Evolutionary conservation across 768 basidiomycete species (phyloP), one percentile per base, ranked within the genome.

Genomic region (Daedaleopsis nitida): DNA sequence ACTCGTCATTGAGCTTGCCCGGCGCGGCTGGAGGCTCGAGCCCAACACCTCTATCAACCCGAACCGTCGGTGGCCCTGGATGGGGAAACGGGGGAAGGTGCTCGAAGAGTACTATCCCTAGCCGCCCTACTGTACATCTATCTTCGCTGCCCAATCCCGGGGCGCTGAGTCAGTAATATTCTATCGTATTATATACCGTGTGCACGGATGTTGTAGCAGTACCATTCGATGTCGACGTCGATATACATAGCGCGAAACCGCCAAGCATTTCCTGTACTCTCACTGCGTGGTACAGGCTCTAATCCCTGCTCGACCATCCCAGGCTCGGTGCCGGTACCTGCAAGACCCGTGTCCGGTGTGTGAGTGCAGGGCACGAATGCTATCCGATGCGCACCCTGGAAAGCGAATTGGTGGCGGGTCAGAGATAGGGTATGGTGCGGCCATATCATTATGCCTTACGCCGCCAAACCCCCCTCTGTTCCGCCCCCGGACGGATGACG

Each of bases 21-120:
- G 83, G 57, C 82, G 84, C 56, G 87, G 87, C 32, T 77, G 89
- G 35, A 76, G 80, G 59, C 78, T 98, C 63, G 80, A 84, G 62
- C 85, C 93, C 21, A 97, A 96, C 69, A 86, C 85, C 9, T 64
- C 77, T n/a, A 83, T 93, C 66, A 78, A 83, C 68, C 83, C 85
- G 42, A 79, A 81, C 63, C 80, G 83, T 52, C 81, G 88, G 55
- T 95, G 91, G 92, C 76, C 76, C 14, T 94, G 93, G 93, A 94
- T 95, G 93, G 92, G 91, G 68, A 85, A 81, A 68, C 75, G 78
- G 42, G 91, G 91, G 11, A 79, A 85, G 73, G 76, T 92, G 59
- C 74, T 89, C 65, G 86, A 89, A 69, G 70, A 67, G 51, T 71
- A 74, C 60, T 59, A 65, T 58, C 60, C 62, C 43, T 63, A 63